A percentile compares a stretch with the other conserved stretches of the same genome.
These are phyloP conservation scores for Linnemannia elongata DNA, from an alignment of 192 early-diverging fungal genomes.

Conservation along the genomic window DNA sequence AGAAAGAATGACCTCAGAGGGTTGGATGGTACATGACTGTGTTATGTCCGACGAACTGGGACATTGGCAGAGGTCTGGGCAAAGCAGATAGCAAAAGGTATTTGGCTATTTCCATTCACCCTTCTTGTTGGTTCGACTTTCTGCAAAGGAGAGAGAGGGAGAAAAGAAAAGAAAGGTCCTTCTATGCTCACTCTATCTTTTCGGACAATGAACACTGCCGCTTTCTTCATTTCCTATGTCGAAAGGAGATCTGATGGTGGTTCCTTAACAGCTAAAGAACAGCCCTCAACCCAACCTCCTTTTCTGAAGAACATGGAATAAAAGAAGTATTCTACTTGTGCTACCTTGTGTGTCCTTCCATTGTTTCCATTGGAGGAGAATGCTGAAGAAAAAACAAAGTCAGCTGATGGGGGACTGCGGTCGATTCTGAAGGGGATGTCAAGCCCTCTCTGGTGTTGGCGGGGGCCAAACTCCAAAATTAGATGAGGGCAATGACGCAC, in stretches of 20 bases:
- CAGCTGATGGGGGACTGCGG: neutral
- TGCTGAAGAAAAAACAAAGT: neutral
- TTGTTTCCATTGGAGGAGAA: neutral
- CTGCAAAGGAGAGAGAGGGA: too few relatives aligned
- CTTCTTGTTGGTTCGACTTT: too few relatives aligned
- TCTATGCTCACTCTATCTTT: neutral
- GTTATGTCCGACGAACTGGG: too few relatives aligned
- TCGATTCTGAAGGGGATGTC: neutral
- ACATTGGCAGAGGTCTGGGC: too few relatives aligned
- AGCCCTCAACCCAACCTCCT: too few relatives aligned
- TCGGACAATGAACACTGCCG: neutral
- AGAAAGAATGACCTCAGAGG: too few relatives aligned
- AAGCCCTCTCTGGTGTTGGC: neutral
- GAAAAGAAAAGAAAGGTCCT: neutral
- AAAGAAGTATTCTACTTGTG: neutral
- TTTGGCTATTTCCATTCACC: too few relatives aligned
- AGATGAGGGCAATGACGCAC: neutral
- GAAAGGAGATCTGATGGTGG: neutral
- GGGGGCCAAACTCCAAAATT: constrained; percentile 7
- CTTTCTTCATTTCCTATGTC: neutral
- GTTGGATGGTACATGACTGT: too few relatives aligned
- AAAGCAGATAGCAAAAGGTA: too few relatives aligned
- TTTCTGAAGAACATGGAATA: neutral
- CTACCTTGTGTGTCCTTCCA: neutral
- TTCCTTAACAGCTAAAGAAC: neutral